These are phyloP conservation scores for Peribolospora baueri DNA, from an alignment of 768 basidiomycete genomes.

Conservation along the genomic window DNA sequence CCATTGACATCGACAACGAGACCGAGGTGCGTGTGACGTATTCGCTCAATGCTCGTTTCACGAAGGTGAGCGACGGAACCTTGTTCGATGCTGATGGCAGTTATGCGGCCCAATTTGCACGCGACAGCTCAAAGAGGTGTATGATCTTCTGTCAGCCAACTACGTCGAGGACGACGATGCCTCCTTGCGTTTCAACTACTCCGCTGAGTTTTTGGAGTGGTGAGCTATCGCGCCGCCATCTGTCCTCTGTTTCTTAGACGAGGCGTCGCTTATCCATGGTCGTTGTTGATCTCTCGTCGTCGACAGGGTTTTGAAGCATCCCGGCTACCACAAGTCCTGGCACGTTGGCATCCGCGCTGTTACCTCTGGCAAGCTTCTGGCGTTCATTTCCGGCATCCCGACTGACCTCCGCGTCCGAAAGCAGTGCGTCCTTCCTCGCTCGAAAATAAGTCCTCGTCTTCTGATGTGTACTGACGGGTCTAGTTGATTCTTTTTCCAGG, in stretches of 20 bases:
- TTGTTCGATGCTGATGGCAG: constrained; percentile 1
- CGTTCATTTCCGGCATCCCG: constrained; percentile 85
- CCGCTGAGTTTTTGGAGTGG: constrained; percentile 83
- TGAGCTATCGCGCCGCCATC: constrained; percentile 16
- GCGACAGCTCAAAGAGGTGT: constrained; percentile 59
- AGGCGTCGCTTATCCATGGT: neutral
- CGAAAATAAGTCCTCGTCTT: neutral
- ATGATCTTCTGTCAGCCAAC: constrained; percentile 68
- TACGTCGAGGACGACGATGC: constrained; percentile 95
- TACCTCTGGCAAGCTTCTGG: constrained; percentile 51
- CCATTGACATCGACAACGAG: constrained; percentile 50
- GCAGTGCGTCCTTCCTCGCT: constrained; percentile 31
- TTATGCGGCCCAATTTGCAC: neutral
- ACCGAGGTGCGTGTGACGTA: constrained; percentile 31
- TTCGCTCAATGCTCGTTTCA: neutral
- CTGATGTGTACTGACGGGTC: neutral
- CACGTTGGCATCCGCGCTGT: constrained; percentile 81
- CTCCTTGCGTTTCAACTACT: constrained; percentile 89
- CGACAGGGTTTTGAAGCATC: constrained; percentile 71
- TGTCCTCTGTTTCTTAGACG: neutral
- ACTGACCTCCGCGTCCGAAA: constrained; percentile 58
- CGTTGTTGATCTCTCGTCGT: constrained; percentile 2
- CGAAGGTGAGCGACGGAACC: too few relatives aligned
- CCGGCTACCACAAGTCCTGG: constrained; percentile 83
- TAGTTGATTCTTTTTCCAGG: constrained; percentile 21